These are phyloP conservation scores for Jamesozyma rosinii DNA, from an alignment of 805 yeast genomes.

Conservation along the genomic window DNA sequence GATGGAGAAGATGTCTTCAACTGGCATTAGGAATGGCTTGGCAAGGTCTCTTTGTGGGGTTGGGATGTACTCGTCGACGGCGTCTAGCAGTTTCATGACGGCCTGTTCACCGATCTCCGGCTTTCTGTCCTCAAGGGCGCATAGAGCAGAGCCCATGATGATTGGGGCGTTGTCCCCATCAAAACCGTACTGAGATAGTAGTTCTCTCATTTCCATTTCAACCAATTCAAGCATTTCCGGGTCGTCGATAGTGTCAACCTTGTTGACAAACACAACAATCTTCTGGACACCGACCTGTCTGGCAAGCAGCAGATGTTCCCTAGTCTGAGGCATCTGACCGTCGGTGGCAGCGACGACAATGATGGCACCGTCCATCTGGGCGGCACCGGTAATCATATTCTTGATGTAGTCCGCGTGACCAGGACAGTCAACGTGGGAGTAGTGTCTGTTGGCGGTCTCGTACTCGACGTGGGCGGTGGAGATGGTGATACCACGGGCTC, in stretches of 20 bases:
- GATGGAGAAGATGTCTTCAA: slow-evolving; percentile 94
- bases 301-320: slow-evolving; percentile 96
- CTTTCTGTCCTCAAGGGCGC: slow-evolving; percentile 81
- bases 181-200: slow-evolving; percentile 81
- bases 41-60: slow-evolving; percentile 94
- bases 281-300: slow-evolving; percentile 99
- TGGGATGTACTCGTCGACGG: slow-evolving; percentile 91
- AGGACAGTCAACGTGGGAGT: slow-evolving; percentile 96
- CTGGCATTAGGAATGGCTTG: slow-evolving; percentile 92
- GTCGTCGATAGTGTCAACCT: slow-evolving; percentile 95
- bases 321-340: slow-evolving; percentile 99
- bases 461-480: slow-evolving; percentile 97
- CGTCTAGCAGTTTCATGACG: slow-evolving; percentile 72
- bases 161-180: slow-evolving; percentile 98
- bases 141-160: slow-evolving; percentile 95
- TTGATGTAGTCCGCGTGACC: slow-evolving; percentile 98
- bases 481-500: slow-evolving; percentile 98
- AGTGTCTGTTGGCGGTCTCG: slow-evolving; percentile 89
- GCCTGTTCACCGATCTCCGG: slow-evolving; percentile 91
- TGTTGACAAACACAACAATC: slow-evolving; percentile 95
- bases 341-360: slow-evolving; percentile 98
- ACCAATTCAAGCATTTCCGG: slow-evolving; percentile 98
- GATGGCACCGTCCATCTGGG: slow-evolving; percentile 99
- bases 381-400: slow-evolving; percentile 99
- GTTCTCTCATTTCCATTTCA: slow-evolving; percentile 99